These are phyloP conservation scores for Nicotiana rustica DNA, from an alignment of 305 asterid species.

Conservation along the genomic window DNA sequence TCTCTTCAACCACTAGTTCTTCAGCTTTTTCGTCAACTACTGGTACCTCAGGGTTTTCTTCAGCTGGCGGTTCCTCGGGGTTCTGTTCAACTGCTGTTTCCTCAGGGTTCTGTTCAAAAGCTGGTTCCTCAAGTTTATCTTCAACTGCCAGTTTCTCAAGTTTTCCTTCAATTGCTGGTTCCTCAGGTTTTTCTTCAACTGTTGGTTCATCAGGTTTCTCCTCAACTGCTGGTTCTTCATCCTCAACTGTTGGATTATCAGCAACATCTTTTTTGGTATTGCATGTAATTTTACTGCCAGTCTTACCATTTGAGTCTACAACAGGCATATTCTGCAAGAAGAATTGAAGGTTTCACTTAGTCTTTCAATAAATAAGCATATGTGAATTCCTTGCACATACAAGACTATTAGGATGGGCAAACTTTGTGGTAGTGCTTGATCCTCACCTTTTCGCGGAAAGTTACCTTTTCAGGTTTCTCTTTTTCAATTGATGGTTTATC, in stretches of 20 bases:
- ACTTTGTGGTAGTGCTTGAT: conserved; percentile 11
- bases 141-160: background rate
- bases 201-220: background rate
- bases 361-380: background rate
- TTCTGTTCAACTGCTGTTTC: background rate
- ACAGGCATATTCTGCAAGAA: background rate
- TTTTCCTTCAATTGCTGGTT: background rate
- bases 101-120: background rate
- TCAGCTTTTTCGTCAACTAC: conserved; percentile 14
- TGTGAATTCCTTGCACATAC: conserved; percentile 3
- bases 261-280: background rate
- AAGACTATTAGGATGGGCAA: background rate
- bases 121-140: background rate
- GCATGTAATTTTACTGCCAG: background rate
- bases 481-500: background rate
- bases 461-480: background rate
- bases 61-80: background rate
- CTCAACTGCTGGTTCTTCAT: background rate
- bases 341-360: too few relatives aligned
- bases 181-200: background rate
- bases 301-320: background rate
- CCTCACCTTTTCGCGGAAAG: background rate
- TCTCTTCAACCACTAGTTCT: conserved; percentile 19
- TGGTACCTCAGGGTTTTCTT: background rate
- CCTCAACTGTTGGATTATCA: background rate